Conservation (phyloP, 345 rosid genomes). For the Eutrema yunnanense region DNA sequence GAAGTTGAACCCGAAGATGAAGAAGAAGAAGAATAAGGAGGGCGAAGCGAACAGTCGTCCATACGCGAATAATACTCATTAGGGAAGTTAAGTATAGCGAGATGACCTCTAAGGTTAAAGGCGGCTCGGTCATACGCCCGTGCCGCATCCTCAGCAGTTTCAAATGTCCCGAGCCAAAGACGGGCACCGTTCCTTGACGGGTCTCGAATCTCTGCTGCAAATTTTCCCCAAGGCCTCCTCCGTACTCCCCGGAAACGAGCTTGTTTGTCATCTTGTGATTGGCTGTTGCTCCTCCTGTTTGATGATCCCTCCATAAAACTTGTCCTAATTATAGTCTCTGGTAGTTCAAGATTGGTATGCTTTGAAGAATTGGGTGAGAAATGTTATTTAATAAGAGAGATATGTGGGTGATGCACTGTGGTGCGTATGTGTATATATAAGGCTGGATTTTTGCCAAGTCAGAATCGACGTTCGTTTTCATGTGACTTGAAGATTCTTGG, state of each 20-base stretch:
- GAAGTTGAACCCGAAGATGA: constrained; percentile 20
- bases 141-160: constrained; percentile 72
- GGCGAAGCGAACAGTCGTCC: constrained; percentile 26
- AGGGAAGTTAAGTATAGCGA: constrained; percentile 76
- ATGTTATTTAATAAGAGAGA: neutral
- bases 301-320: constrained; percentile 24
- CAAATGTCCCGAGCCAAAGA: constrained; percentile 85
- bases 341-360: constrained; percentile 17
- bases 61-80: constrained; percentile 40
- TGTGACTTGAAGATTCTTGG: constrained; percentile 29
- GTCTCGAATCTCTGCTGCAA: constrained; percentile 87
- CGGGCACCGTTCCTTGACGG: constrained; percentile 58
- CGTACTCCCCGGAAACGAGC: constrained; percentile 56
- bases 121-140: constrained; percentile 83
- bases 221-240: constrained; percentile 80
- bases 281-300: constrained; percentile 24
- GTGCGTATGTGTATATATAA: constrained; percentile 15
- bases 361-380: neutral
- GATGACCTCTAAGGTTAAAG: constrained; percentile 55
- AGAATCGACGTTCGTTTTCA: constrained; percentile 30
- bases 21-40: constrained; percentile 16
- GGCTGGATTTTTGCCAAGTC: constrained; percentile 18
- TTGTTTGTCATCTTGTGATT: constrained; percentile 25
- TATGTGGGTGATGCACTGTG: constrained; percentile 9
- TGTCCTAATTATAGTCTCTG: neutral